Evolutionary conservation across 345 rosid genomes (phyloP).

Genomic region (Aurinia saxatilis): DNA sequence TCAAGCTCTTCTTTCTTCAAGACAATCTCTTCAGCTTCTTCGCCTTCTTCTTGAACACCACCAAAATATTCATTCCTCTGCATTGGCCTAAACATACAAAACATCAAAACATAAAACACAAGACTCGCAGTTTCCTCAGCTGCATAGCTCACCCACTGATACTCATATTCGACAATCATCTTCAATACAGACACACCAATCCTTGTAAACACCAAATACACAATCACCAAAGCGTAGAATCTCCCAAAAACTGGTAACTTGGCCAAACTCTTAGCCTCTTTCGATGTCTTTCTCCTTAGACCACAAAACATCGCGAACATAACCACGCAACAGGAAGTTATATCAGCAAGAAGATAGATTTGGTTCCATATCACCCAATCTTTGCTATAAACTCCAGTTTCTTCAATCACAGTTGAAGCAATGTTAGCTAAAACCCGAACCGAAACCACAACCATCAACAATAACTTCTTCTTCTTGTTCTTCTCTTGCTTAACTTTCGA

Average conservation of each 20-base stretch:
- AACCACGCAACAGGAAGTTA: constrained; percentile 60
- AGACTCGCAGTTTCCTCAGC: constrained; percentile 66
- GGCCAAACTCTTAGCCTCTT: constrained; percentile 62
- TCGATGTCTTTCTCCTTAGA: too few species aligned
- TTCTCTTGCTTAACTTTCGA: constrained; percentile 39
- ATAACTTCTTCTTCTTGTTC: constrained; percentile 64
- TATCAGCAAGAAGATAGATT: constrained; percentile 61
- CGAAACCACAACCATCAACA: constrained; percentile 77
- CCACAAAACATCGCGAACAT: constrained; percentile 75
- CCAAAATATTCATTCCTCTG: constrained; percentile 66
- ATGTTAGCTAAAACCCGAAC: constrained; percentile 23
- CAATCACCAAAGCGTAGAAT: constrained; percentile 68
- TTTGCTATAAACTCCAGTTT: constrained; percentile 56
- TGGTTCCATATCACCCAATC: constrained; percentile 77
- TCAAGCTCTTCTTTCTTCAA: constrained; percentile 29
- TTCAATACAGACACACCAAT: constrained; percentile 56
- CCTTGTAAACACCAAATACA: constrained; percentile 70
- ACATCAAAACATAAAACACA: constrained; percentile 52
- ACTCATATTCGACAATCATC: constrained; percentile 55
- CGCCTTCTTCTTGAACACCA: constrained; percentile 66
- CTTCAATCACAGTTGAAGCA: constrained; percentile 68
- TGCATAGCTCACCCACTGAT: constrained; percentile 71
- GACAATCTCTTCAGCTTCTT: constrained; percentile 32
- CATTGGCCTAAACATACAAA: constrained; percentile 72
- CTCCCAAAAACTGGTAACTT: constrained; percentile 58